Evolutionary conservation across 371 early-diverging fungal species (phyloP), one percentile per base, ranked within the genome.

Genomic region (Capillidium rhysosporum): DNA sequence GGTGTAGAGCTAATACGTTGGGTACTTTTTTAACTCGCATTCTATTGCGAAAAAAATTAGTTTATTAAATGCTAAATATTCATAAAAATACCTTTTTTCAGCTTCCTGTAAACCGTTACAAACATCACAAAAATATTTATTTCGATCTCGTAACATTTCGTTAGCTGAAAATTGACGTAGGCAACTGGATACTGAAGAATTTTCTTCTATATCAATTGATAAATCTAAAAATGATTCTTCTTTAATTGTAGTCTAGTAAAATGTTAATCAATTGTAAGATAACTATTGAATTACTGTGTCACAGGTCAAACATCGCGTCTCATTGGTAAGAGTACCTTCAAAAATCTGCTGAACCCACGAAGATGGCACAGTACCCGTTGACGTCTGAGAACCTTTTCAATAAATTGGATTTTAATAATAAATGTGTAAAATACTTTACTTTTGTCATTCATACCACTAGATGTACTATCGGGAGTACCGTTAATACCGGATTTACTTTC

Each of bases 261-360:
- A 7, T 34, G 12, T 34, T 34, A 12, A 40, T 23, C 16, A 43
- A 40, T 30, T 12, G 1, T 14, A 26, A 18, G 8, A 48, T 8
- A 34, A 30, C 10, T 24, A 45, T n/a, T 23, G 16, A 59, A 65
- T 56, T 69, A 84, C 87, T 52, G 82, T 88, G 64, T 95, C 95
- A 67, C 97, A 96, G 34, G 87, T 92, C 28, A 93, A 64, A 59
- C 97, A 96, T 61, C 84, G 82, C 9, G 92, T 96, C 64, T 96
- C 95, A 66, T 92, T 96, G 1, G 92, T 90, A 39, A 93, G 71
- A 8, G 79, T 69, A 8, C 97, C 97, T 63, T 94, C 93, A 64
- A 96, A 96, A 40, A 96, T 68, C 44, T 82, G 80, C 65, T 96
- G 95, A 1, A 96, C 85, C 95, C 95, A 96, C n/a, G 89, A 85